phyloP scores from a whole-genome alignment of 495 filamentous ascomycete genomes.

The Lasiosphaeria miniovina region DNA sequence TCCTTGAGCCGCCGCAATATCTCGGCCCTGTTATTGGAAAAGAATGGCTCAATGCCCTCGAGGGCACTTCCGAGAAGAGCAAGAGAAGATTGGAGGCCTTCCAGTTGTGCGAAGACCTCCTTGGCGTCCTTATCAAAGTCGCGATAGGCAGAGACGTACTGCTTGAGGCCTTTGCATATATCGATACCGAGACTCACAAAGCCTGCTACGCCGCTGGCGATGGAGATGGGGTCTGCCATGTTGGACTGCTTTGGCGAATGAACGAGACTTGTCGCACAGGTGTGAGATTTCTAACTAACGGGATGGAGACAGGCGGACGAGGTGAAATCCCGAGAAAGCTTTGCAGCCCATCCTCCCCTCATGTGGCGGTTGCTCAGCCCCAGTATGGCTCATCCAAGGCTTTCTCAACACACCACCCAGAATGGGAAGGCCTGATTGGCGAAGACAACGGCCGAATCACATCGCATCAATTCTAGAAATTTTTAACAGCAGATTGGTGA shows the following conservation, averaged over 20 bases:
- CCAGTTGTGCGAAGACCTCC: background rate
- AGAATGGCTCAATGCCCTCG: background rate
- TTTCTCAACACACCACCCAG: no score
- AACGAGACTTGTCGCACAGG: no score
- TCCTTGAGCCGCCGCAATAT: background rate
- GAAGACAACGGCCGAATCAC: no score
- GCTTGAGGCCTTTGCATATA: background rate
- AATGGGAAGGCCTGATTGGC: no score
- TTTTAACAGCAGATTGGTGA: no score
- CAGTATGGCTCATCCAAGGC: no score
- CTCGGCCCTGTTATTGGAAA: background rate
- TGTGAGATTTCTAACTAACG: no score
- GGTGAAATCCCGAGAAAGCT: no score
- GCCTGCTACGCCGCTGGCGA: background rate
- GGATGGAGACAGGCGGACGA: no score
- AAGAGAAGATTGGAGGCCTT: background rate
- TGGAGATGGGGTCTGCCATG: slow-evolving; percentile 1
- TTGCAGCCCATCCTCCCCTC: no score
- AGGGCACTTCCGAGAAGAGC: slow-evolving; percentile 1
- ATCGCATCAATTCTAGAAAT: no score
- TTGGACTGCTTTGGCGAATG: background rate
- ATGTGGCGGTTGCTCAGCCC: no score
- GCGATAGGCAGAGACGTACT: background rate
- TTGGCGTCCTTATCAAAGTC: background rate
- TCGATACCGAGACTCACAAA: background rate